Base-by-base conservation (phyloP, 106 monocot genomes). In the Allium sativum region DNA sequence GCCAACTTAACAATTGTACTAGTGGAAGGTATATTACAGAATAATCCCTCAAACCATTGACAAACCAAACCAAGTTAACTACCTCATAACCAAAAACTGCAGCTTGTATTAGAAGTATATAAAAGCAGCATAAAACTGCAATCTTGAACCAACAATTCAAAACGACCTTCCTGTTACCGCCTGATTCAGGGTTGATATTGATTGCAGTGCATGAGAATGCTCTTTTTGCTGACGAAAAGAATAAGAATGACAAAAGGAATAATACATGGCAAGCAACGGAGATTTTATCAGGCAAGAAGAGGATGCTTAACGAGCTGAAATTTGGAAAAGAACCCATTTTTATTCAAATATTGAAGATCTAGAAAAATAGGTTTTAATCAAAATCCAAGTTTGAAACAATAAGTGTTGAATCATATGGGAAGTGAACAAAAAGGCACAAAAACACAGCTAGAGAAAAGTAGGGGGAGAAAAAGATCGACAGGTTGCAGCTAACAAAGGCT, bases 1-100 rank as follows among this genome's bases (percentile, higher is more conserved):
- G 13, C 84, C 82, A 93, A 20, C 80, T 69, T 46, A 85, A 58
- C 43, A 71, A 75, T 58, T 88, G 82, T 7, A 82, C 61, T 14
- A 59, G 52, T 1, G 84, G 84, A 68, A 80, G 53, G 53, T 55
- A 83, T 31, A 86, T 8, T 21, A 56, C 64, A 1, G 69, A 61
- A 42, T 61, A 77, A 68, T 67, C 66, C 11, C 9, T 45, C 2
- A 46, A 50, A 15, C 48, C 69, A 3, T 7, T 68, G 4, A 44
- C 64, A 15, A 12, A 45, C 19, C 52, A 16, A 59, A 78, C 12
- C 58, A 71, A 61, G 0, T 42, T 45, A 11, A 74, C 73, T 8
- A 40, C 60, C 63, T 89, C 81, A 62, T 74, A 89, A 5, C 65
- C 66, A 17, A 89, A 60, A 12, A 67, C 73, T 10, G 62, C 68